A percentile compares a stretch with the other conserved stretches of the same genome.
phyloP scores from a whole-genome alignment of 2,329 filamentous ascomycete genomes.

The Phaeophleospora eucalypticola region DNA sequence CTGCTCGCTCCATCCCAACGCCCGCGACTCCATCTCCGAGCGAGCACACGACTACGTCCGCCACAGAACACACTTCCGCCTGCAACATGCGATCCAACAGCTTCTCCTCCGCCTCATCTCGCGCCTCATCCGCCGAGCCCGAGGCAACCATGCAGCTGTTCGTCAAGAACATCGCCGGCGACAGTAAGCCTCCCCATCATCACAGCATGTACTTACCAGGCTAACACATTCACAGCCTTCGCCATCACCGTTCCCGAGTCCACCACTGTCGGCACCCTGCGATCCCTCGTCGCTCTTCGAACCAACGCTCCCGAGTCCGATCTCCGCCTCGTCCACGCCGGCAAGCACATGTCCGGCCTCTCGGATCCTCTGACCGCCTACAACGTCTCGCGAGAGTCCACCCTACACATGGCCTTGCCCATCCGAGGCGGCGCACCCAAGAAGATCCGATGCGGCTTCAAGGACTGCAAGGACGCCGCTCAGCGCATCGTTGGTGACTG shows the following conservation, averaged over 20 bases:
- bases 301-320: constrained; percentile 50
- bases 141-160: constrained; percentile 58
- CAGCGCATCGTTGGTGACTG: constrained; percentile 96
- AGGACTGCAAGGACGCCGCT: constrained; percentile 80
- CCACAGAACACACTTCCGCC: constrained; percentile 4
- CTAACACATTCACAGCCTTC: constrained; percentile 45
- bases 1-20: background rate
- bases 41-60: constrained; percentile 1
- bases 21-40: background rate
- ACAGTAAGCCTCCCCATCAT: constrained; percentile 45
- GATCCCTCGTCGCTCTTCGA: constrained; percentile 54
- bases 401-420: constrained; percentile 53
- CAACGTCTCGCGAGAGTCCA: constrained; percentile 48
- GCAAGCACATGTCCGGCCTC: constrained; percentile 50
- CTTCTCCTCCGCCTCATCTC: constrained; percentile 39
- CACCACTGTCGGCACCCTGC: constrained; percentile 54
- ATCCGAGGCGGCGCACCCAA: constrained; percentile 60
- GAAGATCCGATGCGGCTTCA: constrained; percentile 81
- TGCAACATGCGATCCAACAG: constrained; percentile 40
- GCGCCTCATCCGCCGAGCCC: constrained; percentile 39
- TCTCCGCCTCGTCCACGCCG: constrained; percentile 56
- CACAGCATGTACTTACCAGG: constrained; percentile 9
- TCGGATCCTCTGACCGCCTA: constrained; percentile 44
- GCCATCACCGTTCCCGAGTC: constrained; percentile 52
- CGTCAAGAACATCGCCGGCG: constrained; percentile 55